Evolutionary conservation across 2,329 filamentous ascomycete species (phyloP).

Genomic region (Blastomyces percursus): DNA sequence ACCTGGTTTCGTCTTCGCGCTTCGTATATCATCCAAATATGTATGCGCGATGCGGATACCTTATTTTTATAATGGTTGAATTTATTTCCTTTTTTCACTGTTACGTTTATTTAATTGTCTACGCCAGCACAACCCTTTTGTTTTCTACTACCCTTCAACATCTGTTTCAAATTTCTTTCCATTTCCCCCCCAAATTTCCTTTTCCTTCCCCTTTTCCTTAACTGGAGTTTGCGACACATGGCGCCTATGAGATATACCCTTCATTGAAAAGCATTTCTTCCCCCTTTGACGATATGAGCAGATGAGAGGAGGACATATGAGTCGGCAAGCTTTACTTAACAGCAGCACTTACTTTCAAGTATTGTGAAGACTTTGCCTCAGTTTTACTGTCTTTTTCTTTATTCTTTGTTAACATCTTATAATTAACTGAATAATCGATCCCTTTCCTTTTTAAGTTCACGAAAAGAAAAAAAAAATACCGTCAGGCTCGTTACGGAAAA

Average conservation of each 20-base stretch:
- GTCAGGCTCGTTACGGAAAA: neutral
- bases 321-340: neutral
- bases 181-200: neutral
- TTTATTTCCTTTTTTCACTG: neutral
- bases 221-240: constrained; percentile 2
- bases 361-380: neutral
- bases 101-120: neutral
- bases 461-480: neutral
- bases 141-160: neutral
- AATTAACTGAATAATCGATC: neutral
- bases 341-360: neutral
- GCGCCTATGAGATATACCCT: constrained; percentile 5
- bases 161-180: neutral
- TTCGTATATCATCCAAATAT: neutral
- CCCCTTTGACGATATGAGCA: neutral
- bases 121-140: neutral
- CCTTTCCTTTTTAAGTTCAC: neutral
- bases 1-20: neutral
- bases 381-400: neutral
- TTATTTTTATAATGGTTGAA: neutral
- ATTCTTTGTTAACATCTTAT: neutral
- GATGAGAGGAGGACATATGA: neutral
- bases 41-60: neutral
- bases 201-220: constrained; percentile 1
- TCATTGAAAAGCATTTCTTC: constrained; percentile 2